Base-by-base conservation (phyloP, 306 rosid genomes). In the Mimosa pudica region DNA sequence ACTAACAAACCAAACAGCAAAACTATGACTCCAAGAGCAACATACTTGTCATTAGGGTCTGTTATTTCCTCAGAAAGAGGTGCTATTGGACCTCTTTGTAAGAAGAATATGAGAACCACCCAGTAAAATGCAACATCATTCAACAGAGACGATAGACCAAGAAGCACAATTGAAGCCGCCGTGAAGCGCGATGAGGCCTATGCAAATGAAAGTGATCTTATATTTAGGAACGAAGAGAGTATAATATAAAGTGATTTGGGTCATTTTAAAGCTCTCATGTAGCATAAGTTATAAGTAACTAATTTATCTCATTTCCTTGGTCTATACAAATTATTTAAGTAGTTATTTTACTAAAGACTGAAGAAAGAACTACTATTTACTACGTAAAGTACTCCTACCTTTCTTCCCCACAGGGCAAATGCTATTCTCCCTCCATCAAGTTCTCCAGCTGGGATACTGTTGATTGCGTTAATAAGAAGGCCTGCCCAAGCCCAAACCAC, bases 401-500 rank as follows among this genome's bases (percentile, higher is more conserved):
- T 93, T 91, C 99, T 93, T 80, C 99, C 99, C 97, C 98, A 96
- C 36, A 91, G 83, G 71, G 99, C 85, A 76, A 96, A 93, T 69
- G 97, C 70, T 69, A 96, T 91, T 90, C 94, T 86, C 10, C 99
- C 99, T 36, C 99, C 99, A 82, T 96, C 99, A 32, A 96, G 93
- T 87, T 96, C 98, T 79, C 99, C 99, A 0, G 98, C 98, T 24
- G 98, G 99, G 66, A 96, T 93, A 86, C 99, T 96, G 84, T 96
- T 96, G 82, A 93, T 91, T 83, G 99, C 96, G 75, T 96, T 96
- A 63, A 96, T 96, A 76, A 96, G 97, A 65, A 96, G 99, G 80
- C 99, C 98, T 48, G 98, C 98, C 99, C 98, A 96, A 65, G 99
- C 98, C 99, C 99, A 93, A 71, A 96, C 51, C 84, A 96, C 92